Conservation (phyloP, 2,329 filamentous ascomycete species). For the Alternaria arborescens region DNA sequence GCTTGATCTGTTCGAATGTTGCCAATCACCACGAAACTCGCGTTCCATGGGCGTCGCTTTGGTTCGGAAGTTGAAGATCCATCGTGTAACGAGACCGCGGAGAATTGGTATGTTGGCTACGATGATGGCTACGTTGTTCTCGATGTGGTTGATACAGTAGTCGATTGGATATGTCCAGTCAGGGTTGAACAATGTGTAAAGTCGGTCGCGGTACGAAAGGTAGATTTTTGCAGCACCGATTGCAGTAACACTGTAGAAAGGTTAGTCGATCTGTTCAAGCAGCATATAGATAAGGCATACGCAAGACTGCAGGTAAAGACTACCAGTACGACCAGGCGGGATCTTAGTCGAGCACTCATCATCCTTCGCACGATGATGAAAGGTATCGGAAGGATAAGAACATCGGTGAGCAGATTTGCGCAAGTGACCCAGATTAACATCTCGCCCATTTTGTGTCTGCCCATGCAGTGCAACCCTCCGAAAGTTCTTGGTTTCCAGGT, state of each 20-base stretch:
- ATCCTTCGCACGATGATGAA: conserved; percentile 53
- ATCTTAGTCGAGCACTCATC: conserved; percentile 52
- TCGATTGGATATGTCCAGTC: conserved; percentile 55
- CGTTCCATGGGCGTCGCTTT: conserved; percentile 46
- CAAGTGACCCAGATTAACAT: conserved; percentile 54
- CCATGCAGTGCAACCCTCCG: conserved; percentile 50
- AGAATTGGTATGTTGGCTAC: conserved; percentile 54
- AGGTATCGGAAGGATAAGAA: conserved; percentile 53
- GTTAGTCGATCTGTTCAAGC: conserved; percentile 7
- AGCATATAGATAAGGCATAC: conserved; percentile 29
- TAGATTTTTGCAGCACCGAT: conserved; percentile 54
- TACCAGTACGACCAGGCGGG: conserved; percentile 49
- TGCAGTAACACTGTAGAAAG: conserved; percentile 43
- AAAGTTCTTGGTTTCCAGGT: conserved; percentile 52
- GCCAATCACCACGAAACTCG: conserved; percentile 40
- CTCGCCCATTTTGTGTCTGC: conserved; percentile 48
- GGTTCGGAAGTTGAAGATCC: conserved; percentile 51
- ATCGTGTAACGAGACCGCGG: conserved; percentile 52
- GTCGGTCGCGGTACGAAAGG: conserved; percentile 52
- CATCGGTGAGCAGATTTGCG: conserved; percentile 52
- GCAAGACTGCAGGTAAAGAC: conserved; percentile 53
- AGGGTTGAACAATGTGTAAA: conserved; percentile 45
- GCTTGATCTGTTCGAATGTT: conserved; percentile 39
- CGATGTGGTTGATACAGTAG: conserved; percentile 54
- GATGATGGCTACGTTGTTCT: conserved; percentile 54